Percentiles rank a stretch among this genome's conserved stretches.
Conservation (phyloP, 1,284 basidiomycete genomes). For the Quambalaria eucalypti region DNA sequence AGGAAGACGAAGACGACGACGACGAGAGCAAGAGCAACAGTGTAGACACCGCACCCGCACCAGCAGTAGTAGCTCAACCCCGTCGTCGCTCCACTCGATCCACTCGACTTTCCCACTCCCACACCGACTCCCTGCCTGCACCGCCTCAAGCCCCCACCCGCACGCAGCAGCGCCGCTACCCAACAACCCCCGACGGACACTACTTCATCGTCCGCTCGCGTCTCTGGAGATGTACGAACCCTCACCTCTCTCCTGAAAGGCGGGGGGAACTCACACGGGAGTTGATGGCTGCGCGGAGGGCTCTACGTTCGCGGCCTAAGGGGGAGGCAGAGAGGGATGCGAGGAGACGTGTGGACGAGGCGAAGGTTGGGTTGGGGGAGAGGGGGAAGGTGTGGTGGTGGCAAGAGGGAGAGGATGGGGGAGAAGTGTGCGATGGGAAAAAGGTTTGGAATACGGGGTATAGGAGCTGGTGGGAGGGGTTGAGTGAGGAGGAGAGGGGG, state of each 20-base stretch:
- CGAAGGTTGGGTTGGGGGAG: background rate
- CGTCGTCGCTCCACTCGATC: too few relatives aligned
- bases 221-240: background rate
- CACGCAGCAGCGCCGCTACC: too few relatives aligned
- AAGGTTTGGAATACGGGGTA: slow-evolving; percentile 1
- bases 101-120: too few relatives aligned
- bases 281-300: background rate
- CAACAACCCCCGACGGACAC: background rate
- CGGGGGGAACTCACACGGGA: background rate
- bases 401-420: background rate
- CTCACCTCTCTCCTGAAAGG: background rate
- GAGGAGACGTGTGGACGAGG: background rate
- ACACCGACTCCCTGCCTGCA: too few relatives aligned
- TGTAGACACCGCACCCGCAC: too few relatives aligned
- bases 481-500: background rate
- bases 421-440: background rate
- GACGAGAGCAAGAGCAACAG: too few relatives aligned
- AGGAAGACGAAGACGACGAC: too few relatives aligned
- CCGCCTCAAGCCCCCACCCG: too few relatives aligned
- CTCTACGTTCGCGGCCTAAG: background rate
- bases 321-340: background rate
- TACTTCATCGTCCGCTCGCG: background rate
- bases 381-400: background rate
- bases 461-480: background rate
- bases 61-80: too few relatives aligned